phyloP scores from a whole-genome alignment of 192 early-diverging fungal genomes.

The Backusella morwellensis region DNA sequence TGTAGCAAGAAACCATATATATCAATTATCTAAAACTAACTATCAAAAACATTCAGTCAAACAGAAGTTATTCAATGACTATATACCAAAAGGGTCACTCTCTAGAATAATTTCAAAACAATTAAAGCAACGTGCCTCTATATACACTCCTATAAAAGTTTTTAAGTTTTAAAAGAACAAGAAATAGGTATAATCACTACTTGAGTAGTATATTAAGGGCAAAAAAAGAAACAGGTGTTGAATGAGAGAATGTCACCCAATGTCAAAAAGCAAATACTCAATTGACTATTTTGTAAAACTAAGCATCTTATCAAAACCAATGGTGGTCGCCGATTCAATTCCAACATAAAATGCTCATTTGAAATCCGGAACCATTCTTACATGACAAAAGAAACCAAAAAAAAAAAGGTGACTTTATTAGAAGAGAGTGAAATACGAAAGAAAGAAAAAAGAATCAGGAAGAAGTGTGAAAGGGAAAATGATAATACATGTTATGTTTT shows the following conservation, averaged over 20 bases:
- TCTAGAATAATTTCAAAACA: no score
- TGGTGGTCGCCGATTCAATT: neutral
- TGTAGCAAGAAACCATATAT: neutral
- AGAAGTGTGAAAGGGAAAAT: neutral
- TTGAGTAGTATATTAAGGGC: no score
- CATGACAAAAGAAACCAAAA: neutral
- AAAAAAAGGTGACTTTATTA: neutral
- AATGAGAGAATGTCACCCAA: no score
- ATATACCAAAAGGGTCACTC: no score
- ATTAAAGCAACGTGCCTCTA: no score
- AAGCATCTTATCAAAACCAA: neutral
- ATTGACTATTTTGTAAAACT: neutral
- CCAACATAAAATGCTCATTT: neutral
- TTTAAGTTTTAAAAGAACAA: no score
- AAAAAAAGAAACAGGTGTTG: neutral
- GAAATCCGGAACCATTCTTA: neutral
- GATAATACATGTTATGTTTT: neutral
- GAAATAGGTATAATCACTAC: no score
- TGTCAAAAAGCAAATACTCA: no score
- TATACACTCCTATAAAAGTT: no score
- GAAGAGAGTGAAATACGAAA: neutral
- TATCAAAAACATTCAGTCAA: neutral
- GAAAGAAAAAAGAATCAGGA: neutral
- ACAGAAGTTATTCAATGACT: neutral
- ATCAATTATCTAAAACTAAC: neutral